Evolutionary conservation across 495 filamentous ascomycete species (phyloP), one percentile per base, ranked within the genome.

Genomic region (Penicillium angulare): DNA sequence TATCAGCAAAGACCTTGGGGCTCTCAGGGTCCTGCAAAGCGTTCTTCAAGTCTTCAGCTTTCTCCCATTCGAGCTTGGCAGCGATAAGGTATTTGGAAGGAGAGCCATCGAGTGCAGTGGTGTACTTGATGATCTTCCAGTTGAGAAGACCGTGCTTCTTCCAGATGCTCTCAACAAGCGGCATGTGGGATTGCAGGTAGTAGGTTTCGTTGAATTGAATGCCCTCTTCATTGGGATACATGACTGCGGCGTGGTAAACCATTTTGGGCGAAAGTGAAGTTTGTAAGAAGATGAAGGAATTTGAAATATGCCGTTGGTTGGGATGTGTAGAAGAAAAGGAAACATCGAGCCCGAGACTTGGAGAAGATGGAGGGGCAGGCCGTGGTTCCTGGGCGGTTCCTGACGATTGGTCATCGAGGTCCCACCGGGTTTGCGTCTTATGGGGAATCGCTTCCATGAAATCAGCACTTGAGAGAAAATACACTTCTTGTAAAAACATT

Each of bases 111-210:
- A 65, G 44, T 2, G 50, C 44, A 1, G 16, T 46, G 20, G 48
- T 43, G 47, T 62, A 62, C 42, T 59, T 59, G 49, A 43, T 47
- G 26, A 65, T 33, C 1, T 43, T 43, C 59, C 59, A 62, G 55
- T 50, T 55, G 36, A 29, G 42, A 26, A 65, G 31, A 5, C 61
- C 58, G 22, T 47, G n/a, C 20, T 45, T 49, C 23, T 56, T 56
- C 61, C 61, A 65, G 27, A 24, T 34, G 6, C 18, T 20, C 7
- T 61, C 61, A 9, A 62, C 59, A 5, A 65, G 50, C 10, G 61
- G 61, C 61, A 65, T 62, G 46, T 65, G 61, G 20, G 50, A 51
- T 47, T 57, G 41, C 35, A 65, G 36, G 50, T 65, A 65, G 56
- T 65, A 65, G n/a, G 50, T 34, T 27, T 55, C 56, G 29, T 65